Percentiles rank a stretch among this genome's conserved stretches.
Evolutionary conservation across 139 green algal species (phyloP).

Genomic region (Gonium pectorale): DNA sequence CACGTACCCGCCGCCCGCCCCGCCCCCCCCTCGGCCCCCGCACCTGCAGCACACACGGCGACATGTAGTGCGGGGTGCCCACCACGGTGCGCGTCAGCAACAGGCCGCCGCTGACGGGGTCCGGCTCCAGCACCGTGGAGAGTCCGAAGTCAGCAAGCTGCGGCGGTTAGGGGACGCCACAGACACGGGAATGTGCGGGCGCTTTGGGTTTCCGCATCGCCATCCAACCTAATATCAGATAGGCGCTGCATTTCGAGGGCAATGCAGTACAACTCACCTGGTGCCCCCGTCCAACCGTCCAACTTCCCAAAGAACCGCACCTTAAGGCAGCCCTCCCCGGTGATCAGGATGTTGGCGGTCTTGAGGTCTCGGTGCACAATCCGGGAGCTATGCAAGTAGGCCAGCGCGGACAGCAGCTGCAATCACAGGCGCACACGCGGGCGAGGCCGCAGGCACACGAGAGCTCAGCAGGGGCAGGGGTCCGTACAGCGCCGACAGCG

Average conservation of each 20-base stretch:
- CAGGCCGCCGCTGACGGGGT: background rate
- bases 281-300: no score
- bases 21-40: background rate
- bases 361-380: conserved; percentile 58
- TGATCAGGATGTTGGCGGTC: conserved; percentile 52
- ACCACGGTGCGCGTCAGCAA: conserved; percentile 33
- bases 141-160: conserved; percentile 21
- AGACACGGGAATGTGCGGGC: no score
- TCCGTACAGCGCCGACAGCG: no score
- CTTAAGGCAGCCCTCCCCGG: conserved; percentile 47
- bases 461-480: no score
- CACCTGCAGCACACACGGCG: conserved; percentile 26
- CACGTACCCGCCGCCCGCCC: no score
- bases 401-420: conserved; percentile 45
- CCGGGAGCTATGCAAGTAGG: conserved; percentile 49
- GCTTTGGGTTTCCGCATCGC: no score
- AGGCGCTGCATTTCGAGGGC: no score
- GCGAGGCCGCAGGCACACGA: no score
- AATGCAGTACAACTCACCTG: no score
- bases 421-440: no score
- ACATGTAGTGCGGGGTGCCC: conserved; percentile 55
- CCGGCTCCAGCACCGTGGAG: conserved; percentile 4
- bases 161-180: background rate
- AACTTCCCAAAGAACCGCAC: background rate
- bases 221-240: no score